These are phyloP conservation scores for Quercus berberidifolia DNA, from an alignment of 306 rosid species.

Conservation along the genomic window DNA sequence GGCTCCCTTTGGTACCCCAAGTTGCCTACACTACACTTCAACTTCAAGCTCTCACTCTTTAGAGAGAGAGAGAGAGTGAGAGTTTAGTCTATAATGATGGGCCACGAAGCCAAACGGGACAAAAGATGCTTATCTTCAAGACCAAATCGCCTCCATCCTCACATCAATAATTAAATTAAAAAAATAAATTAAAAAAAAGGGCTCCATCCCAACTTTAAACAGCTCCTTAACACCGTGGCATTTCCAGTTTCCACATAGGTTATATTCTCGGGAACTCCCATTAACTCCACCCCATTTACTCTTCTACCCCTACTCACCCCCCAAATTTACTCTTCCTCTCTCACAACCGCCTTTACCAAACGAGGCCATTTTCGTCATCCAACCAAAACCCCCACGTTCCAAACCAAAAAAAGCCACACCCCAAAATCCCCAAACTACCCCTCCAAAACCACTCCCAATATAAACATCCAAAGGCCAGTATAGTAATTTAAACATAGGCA, in stretches of 20 bases:
- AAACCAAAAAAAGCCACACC: constrained; percentile 4
- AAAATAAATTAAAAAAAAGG: no score
- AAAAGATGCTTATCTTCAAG: constrained; percentile 39
- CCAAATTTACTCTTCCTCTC: neutral
- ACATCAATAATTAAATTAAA: no score
- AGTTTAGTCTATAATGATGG: constrained; percentile 18
- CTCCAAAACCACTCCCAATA: fast-evolving
- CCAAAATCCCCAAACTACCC: constrained; percentile 25
- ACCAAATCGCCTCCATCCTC: neutral
- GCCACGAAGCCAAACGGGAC: constrained; percentile 30
- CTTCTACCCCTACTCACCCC: constrained; percentile 4
- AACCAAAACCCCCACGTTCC: constrained; percentile 48
- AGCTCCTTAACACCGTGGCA: constrained; percentile 61
- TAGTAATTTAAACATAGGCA: constrained; percentile 5
- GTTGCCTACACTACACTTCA: no score
- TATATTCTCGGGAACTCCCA: constrained; percentile 22
- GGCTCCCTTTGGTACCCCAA: no score
- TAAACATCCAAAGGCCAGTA: neutral
- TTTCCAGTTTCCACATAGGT: constrained; percentile 17
- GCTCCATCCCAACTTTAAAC: constrained; percentile 19
- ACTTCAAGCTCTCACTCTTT: neutral
- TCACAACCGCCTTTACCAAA: constrained; percentile 1
- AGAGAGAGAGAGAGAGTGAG: neutral
- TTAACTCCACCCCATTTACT: neutral
- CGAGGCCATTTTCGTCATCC: constrained; percentile 36